Evolutionary conservation across 768 basidiomycete species (phyloP), one percentile per base, ranked within the genome.

Genomic region (Calocera cornea): DNA sequence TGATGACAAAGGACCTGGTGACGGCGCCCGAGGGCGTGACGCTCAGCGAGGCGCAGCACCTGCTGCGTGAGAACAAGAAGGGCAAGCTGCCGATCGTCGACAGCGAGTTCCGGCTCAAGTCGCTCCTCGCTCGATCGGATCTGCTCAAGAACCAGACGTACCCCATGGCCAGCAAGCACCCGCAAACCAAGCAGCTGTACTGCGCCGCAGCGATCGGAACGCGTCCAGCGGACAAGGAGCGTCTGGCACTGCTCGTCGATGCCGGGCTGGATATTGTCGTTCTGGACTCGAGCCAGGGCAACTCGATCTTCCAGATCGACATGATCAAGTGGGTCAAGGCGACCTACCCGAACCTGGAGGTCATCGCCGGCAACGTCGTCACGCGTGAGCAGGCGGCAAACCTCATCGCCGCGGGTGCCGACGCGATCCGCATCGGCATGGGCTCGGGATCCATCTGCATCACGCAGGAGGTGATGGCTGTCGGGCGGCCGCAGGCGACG

Each of bases 401-500:
- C 27, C 86, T 99, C 68, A 97, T 99, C 71, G 87, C 83, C 10
- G 95, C 93, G 1, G 97, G 97, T 47, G 97, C 95, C 1, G 97
- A 99, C 72, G 95, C 83, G n/a, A 83, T 98, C 12, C 88, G 93
- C 27, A 83, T 99, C 40, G 97, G 97, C 44, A 99, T 99, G 97
- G 97, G 97, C 40, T 91, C 89, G 8, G 97, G 97, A 10, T 95
- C 92, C 3, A 99, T 99, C 74, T 99, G 97, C 76, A 99, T 99
- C 79, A 99, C 97, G 5, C 97, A 99, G 78, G 97, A 98, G 75
- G 89, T 99, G 73, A 98, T 97, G 91, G 97, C 97, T 11, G 95
- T 98, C 65, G 97, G 97, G 16, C 86, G 97, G 17, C 97, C 95
- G 0, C 97, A 99, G 77, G 97, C 95, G 1, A 94, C 94, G 0